Evolutionary conservation across 768 basidiomycete species (phyloP).

Genomic region (Naganishia antarctica): DNA sequence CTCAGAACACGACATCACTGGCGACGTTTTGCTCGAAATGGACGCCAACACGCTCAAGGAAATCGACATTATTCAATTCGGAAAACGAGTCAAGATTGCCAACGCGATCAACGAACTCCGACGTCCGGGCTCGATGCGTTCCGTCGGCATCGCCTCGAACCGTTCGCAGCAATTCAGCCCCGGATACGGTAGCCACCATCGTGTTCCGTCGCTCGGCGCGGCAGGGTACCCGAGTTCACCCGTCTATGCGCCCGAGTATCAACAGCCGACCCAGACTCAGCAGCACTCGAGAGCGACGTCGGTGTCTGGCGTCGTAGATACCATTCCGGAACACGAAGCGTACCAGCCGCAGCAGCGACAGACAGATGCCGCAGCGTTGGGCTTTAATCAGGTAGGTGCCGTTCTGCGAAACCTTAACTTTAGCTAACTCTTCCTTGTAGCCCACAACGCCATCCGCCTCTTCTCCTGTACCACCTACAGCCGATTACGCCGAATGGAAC

Average conservation of each 20-base stretch:
- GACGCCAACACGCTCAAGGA: conserved; percentile 90
- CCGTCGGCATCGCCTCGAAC: conserved; percentile 38
- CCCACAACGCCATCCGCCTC: not conserved
- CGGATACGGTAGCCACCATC: not conserved
- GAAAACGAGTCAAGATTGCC: conserved; percentile 86
- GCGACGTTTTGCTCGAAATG: conserved; percentile 91
- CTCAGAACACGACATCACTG: conserved; percentile 94
- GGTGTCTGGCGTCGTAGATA: conserved; percentile 9
- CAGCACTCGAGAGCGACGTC: conserved; percentile 9
- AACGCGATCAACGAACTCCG: conserved; percentile 87
- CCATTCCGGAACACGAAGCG: conserved; percentile 19
- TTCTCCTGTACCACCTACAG: not conserved
- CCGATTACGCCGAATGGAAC: conserved; percentile 27
- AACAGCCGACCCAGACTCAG: conserved; percentile 1
- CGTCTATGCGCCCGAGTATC: not conserved
- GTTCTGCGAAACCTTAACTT: not conserved
- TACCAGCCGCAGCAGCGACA: conserved; percentile 12
- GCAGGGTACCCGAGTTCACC: conserved; percentile 13
- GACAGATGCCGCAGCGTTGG: conserved; percentile 6
- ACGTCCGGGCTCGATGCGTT: conserved; percentile 58
- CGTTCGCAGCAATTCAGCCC: conserved; percentile 20
- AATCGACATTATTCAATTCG: conserved; percentile 88
- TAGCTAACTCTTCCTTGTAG: not conserved
- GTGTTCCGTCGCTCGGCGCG: conserved; percentile 7
- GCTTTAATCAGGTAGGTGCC: conserved; percentile 8